A percentile compares a stretch with the other conserved stretches of the same genome.
Evolutionary conservation across 202 grass and related monocot genomes (phyloP).

Genomic region (Musa balbisiana): DNA sequence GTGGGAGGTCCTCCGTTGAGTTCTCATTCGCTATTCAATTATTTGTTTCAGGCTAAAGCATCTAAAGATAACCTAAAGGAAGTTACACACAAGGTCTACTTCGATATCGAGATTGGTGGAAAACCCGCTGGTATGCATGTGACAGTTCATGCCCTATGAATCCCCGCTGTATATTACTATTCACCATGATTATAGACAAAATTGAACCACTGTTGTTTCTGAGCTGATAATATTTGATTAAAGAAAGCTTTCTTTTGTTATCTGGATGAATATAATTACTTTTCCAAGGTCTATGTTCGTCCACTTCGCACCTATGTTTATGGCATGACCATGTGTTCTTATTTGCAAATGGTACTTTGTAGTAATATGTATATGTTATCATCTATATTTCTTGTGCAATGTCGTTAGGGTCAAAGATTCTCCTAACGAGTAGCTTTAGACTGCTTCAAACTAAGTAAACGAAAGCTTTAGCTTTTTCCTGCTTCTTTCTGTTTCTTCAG

Average conservation of each 20-base stretch:
- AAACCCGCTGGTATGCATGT: background rate
- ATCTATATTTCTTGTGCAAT: background rate
- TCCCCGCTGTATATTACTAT: background rate
- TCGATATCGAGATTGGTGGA: slow-evolving; percentile 11
- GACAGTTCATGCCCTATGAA: background rate
- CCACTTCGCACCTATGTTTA: background rate
- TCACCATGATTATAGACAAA: background rate
- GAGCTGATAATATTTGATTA: background rate
- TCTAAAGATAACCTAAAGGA: slow-evolving; percentile 8
- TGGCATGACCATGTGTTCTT: background rate
- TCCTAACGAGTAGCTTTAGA: no score
- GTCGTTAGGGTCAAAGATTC: no score
- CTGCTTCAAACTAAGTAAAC: no score
- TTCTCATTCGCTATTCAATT: background rate
- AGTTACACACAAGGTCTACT: slow-evolving; percentile 7
- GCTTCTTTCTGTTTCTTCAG: no score
- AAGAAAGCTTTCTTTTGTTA: background rate
- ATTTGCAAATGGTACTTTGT: no score
- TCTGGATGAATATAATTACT: background rate
- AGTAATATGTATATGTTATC: no score
- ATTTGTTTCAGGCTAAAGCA: background rate
- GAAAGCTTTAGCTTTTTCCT: no score
- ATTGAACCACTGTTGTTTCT: background rate
- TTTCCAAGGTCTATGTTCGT: background rate
- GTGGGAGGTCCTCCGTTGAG: background rate